These are phyloP conservation scores for Pythium insidiosum DNA, from an alignment of 352 stramenopile species.

Conservation along the genomic window DNA sequence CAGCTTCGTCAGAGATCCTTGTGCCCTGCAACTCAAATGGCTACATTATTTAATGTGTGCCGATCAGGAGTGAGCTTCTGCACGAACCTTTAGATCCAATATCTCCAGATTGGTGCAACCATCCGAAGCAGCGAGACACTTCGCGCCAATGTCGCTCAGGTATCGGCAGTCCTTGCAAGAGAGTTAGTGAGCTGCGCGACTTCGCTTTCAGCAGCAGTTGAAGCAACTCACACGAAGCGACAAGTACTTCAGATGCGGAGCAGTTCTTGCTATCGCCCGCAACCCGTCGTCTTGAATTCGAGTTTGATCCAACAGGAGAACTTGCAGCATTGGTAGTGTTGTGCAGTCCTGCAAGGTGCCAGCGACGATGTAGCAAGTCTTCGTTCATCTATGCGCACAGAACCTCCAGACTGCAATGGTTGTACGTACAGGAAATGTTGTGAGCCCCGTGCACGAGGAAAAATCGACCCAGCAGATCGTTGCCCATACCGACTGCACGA, in stretches of 20 bases:
- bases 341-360: constrained; percentile 10
- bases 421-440: constrained; percentile 7
- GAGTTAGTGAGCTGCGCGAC: not conserved
- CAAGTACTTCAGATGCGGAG: constrained; percentile 40
- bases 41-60: not conserved
- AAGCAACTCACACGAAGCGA: constrained; percentile 40
- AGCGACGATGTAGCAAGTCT: not conserved
- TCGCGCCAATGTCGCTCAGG: constrained; percentile 37
- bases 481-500: constrained; percentile 19
- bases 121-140: constrained; percentile 19
- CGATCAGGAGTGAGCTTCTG: not conserved
- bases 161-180: constrained; percentile 35
- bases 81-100: constrained; percentile 53
- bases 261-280: constrained; percentile 19
- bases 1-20: constrained; percentile 30
- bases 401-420: not conserved
- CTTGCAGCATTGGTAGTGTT: constrained; percentile 30
- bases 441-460: constrained; percentile 34
- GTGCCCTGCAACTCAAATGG: too few relatives aligned
- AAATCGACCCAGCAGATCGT: constrained; percentile 44
- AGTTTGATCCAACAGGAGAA: constrained; percentile 59
- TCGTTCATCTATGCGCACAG: not conserved
- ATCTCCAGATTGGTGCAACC: constrained; percentile 32
- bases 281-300: constrained; percentile 37
- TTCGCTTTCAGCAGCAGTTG: not conserved